Percentiles rank a stretch among this genome's conserved stretches.
phyloP scores from a whole-genome alignment of 306 rosid species.

The Lablab purpureus region DNA sequence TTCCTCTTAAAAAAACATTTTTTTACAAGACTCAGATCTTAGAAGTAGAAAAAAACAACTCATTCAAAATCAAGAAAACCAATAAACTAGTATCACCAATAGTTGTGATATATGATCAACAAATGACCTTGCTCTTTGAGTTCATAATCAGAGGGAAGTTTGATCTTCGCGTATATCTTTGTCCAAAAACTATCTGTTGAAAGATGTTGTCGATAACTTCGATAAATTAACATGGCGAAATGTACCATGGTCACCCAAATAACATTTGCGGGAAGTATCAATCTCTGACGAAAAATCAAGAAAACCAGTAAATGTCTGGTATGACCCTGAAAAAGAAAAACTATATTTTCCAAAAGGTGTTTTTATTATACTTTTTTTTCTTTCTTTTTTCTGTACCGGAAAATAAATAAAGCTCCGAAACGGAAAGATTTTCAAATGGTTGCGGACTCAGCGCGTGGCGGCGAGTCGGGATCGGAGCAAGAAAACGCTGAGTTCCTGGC shows the following conservation, averaged over 20 bases:
- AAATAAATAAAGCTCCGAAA: slow-evolving; percentile 4
- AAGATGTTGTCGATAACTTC: neutral
- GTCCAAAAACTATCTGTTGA: neutral
- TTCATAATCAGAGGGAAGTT: neutral
- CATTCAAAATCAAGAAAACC: slow-evolving; percentile 13
- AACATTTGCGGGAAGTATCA: no score
- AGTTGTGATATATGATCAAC: neutral
- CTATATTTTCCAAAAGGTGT: neutral
- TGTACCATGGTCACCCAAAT: no score
- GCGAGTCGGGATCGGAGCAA: slow-evolving; percentile 76
- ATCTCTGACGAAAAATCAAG: neutral
- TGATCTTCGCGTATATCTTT: no score
- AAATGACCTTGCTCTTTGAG: neutral
- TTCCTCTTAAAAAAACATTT: neutral
- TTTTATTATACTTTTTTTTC: neutral
- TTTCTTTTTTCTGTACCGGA: slow-evolving; percentile 5
- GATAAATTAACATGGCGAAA: no score
- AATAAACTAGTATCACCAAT: neutral
- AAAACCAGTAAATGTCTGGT: slow-evolving; percentile 5
- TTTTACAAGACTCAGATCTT: slow-evolving; percentile 11
- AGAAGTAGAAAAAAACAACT: slow-evolving; percentile 17
- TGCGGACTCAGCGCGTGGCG: slow-evolving; percentile 30
- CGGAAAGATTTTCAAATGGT: neutral
- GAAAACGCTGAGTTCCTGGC: slow-evolving; percentile 95
- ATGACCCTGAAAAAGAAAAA: neutral